phyloP scores from a whole-genome alignment of 1,139 yeast genomes.

The Schwanniomyces etchellsii region DNA sequence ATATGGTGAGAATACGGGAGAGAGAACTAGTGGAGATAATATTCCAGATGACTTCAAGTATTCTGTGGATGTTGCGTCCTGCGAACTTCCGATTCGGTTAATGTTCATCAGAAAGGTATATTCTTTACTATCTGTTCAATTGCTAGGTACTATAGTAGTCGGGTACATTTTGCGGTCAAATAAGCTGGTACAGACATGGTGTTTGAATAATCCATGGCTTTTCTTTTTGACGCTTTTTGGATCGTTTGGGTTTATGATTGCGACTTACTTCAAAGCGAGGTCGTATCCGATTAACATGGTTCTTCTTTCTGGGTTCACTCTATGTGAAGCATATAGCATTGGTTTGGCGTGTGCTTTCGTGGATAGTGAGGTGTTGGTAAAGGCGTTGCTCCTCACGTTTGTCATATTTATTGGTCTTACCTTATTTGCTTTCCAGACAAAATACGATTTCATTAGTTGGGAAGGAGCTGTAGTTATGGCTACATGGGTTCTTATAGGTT shows the following conservation, averaged over 20 bases:
- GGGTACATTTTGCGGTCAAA: constrained; percentile 52
- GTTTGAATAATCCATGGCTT: constrained; percentile 56
- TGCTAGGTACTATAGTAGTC: constrained; percentile 54
- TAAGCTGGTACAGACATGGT: constrained; percentile 49
- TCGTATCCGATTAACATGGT: constrained; percentile 58
- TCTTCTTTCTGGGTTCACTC: constrained; percentile 60
- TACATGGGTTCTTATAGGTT: constrained; percentile 65
- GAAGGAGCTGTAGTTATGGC: constrained; percentile 58
- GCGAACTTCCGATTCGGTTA: constrained; percentile 71
- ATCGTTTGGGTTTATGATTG: constrained; percentile 57
- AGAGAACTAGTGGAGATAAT: constrained; percentile 33
- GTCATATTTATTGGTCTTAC: constrained; percentile 73
- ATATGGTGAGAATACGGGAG: constrained; percentile 15
- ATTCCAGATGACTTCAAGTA: constrained; percentile 82
- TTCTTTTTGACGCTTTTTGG: constrained; percentile 54
- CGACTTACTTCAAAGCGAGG: constrained; percentile 53
- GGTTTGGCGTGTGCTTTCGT: constrained; percentile 64
- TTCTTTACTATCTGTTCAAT: constrained; percentile 60
- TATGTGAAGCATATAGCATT: constrained; percentile 68
- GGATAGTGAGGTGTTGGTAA: constrained; percentile 60
- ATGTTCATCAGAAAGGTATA: constrained; percentile 78
- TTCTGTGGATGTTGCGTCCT: constrained; percentile 70
- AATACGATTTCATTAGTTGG: constrained; percentile 73
- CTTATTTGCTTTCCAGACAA: constrained; percentile 73
- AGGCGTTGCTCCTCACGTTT: constrained; percentile 67